Base-by-base conservation (phyloP, 2,329 filamentous ascomycete species). In the Teratosphaeria pseudoeucalypti region DNA sequence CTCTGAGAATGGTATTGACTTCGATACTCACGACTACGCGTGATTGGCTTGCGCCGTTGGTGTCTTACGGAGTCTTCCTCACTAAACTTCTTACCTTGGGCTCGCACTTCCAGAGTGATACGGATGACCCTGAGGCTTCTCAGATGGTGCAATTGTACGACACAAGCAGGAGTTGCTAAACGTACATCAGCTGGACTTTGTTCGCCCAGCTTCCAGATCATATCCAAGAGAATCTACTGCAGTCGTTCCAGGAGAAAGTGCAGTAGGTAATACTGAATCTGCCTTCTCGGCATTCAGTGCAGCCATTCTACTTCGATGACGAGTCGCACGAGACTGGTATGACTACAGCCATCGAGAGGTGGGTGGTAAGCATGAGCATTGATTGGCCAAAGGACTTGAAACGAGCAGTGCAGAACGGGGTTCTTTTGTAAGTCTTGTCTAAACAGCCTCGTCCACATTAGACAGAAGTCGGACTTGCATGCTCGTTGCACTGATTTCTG, bases 251-350 rank as follows among this genome's bases (percentile, higher is more conserved):
- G 34, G 34, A 39, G 34, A 39, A 10, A 39, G 34, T 39, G 75
- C 73, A 73, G 69, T 62, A 0, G 67, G 71, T 34, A 57, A 66
- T 6, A 57, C 75, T 2, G 72, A 75, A 14, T 10, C n/a, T 52
- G 16, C 16, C 34, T 39, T 39, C 16, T 39, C 34, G 9, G 16
- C 34, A 39, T 39, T 39, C 34, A 12, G 11, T 39, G 34, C 34
- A 14, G 34, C 34, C 34, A 39, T 39, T 39, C 11, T 39, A 3
- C 11, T 39, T 39, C 34, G 9, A 6, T 39, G 16, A 39, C 11
- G 34, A 12, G 34, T 39, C 34, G 6, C 34, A 39, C 34, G 34
- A 12, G 11, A 14, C 11, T 3, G 16, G 34, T 6, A 39, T 14
- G 16, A 14, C 34, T 39, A 10, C 16, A 39, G 34, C 11, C 34